Base-by-base conservation (phyloP, 176 grass and related monocot species). In the Alopecurus myosuroides region DNA sequence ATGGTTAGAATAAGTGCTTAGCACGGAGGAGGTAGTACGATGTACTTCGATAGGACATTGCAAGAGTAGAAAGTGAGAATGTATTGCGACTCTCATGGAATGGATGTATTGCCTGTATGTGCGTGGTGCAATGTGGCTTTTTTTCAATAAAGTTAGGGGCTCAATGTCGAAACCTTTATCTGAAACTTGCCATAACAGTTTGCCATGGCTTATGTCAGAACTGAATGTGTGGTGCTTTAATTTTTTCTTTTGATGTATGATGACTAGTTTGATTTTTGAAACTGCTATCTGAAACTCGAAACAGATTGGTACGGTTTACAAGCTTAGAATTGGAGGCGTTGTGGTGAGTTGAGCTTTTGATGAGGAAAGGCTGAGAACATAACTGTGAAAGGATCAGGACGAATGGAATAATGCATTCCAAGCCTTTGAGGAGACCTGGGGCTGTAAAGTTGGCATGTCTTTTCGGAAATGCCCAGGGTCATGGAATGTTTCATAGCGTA, bases 1-100 rank as follows among this genome's bases (percentile, higher is more conserved):
- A 14, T 81, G 30, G 61, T 50, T 60, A 58, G 74, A 89, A 84
- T 90, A 87, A 87, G 81, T 87, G 57, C 37, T 62, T n/a, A 53
- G 42, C 48, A 76, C 17, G 13, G 68, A 76, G 80, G 68, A 76
- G 7, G 49, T 68, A 74, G 29, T 40, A 64, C 15, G 45, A 23
- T 78, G 34, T 82, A 74, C 7, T 74, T 73, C 74, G 58, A 42
- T 68, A 80, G 75, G 73, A 42, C 30, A 80, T 18, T 61, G 33
- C 70, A 55, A 42, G 67, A 84, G 39, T 55, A 65, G 72, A 70
- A 77, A 76, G 76, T 77, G 84, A 81, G 39, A 39, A 58, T 8
- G 34, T 14, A 9, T 56, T 35, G 23, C 8, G 6, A 39, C 4
- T 25, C 44, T 13, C 70, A 42, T 70, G 68, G 29, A 13, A 53